A percentile compares a stretch with the other conserved stretches of the same genome.
phyloP scores from a whole-genome alignment of 768 basidiomycete genomes.

The Mycena rebaudengoi region DNA sequence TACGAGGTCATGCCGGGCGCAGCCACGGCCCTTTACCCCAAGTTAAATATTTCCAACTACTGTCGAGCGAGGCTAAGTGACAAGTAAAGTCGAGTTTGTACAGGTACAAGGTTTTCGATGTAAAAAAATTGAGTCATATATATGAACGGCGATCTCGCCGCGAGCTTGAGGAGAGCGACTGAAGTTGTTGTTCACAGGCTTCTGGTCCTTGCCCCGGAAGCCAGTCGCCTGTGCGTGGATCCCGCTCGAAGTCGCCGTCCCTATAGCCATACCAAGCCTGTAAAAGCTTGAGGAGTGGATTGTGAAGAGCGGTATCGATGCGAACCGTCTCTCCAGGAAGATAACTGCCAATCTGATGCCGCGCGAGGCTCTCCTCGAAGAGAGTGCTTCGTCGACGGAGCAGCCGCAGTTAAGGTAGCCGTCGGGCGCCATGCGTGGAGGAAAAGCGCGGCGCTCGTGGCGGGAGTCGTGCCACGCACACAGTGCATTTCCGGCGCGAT shows the following conservation, averaged over 20 bases:
- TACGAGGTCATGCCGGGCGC: no score
- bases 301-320: constrained; percentile 89
- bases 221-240: constrained; percentile 73
- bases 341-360: constrained; percentile 84
- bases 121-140: no score
- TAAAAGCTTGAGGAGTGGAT: constrained; percentile 78
- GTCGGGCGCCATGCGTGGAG: constrained; percentile 82
- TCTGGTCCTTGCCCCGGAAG: constrained; percentile 67
- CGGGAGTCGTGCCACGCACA: constrained; percentile 93
- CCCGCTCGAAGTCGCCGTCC: constrained; percentile 87
- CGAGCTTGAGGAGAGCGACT: constrained; percentile 47
- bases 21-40: no score
- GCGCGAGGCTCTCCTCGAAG: constrained; percentile 84
- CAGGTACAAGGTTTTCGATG: no score
- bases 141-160: constrained; percentile 26
- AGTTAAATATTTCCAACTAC: no score
- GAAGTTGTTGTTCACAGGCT: constrained; percentile 68
- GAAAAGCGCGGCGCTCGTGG: constrained; percentile 78
- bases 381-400: constrained; percentile 84
- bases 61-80: no score
- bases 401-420: constrained; percentile 89
- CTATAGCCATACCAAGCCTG: constrained; percentile 79
- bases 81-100: no score
- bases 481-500: constrained; percentile 87
- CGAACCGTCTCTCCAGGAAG: constrained; percentile 85